These are phyloP conservation scores for Fomes fomentarius DNA, from an alignment of 1,284 basidiomycete genomes.

Conservation along the genomic window DNA sequence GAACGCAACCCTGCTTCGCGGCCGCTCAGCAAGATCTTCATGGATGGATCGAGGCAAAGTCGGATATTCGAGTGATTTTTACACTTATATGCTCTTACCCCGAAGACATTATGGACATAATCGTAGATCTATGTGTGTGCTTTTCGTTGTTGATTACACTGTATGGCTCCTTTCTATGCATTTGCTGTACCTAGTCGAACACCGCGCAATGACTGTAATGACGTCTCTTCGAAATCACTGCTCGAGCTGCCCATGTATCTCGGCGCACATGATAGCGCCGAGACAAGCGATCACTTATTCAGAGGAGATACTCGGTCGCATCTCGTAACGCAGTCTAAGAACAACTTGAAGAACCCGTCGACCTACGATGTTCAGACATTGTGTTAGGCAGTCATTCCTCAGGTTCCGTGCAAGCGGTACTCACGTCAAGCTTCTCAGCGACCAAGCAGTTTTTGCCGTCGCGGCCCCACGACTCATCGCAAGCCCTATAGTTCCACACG, in stretches of 20 bases:
- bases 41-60: slow-evolving; percentile 63
- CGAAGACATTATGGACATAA: background rate
- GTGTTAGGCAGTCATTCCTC: too few relatives aligned
- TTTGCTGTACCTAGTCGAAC: slow-evolving; percentile 18
- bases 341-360: slow-evolving; percentile 62
- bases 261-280: background rate
- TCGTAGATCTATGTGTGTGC: background rate
- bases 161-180: slow-evolving; percentile 4
- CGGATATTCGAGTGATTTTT: slow-evolving; percentile 37
- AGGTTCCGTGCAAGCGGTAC: slow-evolving; percentile 29
- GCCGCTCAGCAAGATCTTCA: slow-evolving; percentile 76
- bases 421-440: slow-evolving; percentile 65
- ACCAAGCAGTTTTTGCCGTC: slow-evolving; percentile 76
- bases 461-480: slow-evolving; percentile 67
- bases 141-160: slow-evolving; percentile 4
- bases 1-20: slow-evolving; percentile 47
- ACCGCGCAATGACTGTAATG: slow-evolving; percentile 18
- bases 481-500: slow-evolving; percentile 60
- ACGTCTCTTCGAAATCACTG: slow-evolving; percentile 1
- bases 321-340: slow-evolving; percentile 59
- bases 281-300: slow-evolving; percentile 33
- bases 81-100: background rate
- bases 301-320: slow-evolving; percentile 65
- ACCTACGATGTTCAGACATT: too few relatives aligned
- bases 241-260: too few relatives aligned